phyloP scores from a whole-genome alignment of 2,329 filamentous ascomycete genomes.

The Penicillium olsonii region DNA sequence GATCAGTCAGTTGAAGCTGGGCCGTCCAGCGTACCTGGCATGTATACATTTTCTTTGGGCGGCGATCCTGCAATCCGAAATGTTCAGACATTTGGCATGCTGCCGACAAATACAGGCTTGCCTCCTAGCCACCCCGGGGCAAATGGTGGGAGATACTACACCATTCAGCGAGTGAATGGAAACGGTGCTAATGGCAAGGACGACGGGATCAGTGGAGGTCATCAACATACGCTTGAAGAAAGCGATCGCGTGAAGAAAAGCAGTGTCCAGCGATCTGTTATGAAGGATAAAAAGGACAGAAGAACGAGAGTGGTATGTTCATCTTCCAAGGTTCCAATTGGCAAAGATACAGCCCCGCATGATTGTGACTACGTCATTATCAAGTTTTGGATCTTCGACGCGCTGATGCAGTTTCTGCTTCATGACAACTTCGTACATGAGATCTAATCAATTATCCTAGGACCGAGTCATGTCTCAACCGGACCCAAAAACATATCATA shows the following conservation, averaged over 20 bases:
- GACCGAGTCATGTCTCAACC: constrained; percentile 49
- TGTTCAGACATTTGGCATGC: constrained; percentile 44
- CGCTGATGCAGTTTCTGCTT: not conserved
- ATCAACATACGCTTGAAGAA: constrained; percentile 71
- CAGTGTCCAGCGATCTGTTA: constrained; percentile 67
- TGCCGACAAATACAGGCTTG: constrained; percentile 43
- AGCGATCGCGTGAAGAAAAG: constrained; percentile 83
- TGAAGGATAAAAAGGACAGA: constrained; percentile 65
- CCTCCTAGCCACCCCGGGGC: constrained; percentile 50
- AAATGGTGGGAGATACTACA: constrained; percentile 64
- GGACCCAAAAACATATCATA: constrained; percentile 68
- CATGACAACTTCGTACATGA: constrained; percentile 5
- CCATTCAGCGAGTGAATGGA: constrained; percentile 75
- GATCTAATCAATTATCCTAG: constrained; percentile 18
- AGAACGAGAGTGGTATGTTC: constrained; percentile 60
- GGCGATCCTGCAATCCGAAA: constrained; percentile 9
- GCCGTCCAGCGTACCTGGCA: constrained; percentile 24
- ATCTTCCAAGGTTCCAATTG: constrained; percentile 11
- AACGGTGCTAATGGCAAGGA: constrained; percentile 73
- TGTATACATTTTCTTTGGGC: constrained; percentile 25
- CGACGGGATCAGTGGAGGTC: constrained; percentile 69
- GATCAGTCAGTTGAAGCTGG: constrained; percentile 22
- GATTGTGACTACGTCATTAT: constrained; percentile 21
- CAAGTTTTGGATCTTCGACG: not conserved
- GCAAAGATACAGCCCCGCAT: constrained; percentile 15